Evolutionary conservation across 257 asterid species (phyloP).

Genomic region (Penstemon barbatus): DNA sequence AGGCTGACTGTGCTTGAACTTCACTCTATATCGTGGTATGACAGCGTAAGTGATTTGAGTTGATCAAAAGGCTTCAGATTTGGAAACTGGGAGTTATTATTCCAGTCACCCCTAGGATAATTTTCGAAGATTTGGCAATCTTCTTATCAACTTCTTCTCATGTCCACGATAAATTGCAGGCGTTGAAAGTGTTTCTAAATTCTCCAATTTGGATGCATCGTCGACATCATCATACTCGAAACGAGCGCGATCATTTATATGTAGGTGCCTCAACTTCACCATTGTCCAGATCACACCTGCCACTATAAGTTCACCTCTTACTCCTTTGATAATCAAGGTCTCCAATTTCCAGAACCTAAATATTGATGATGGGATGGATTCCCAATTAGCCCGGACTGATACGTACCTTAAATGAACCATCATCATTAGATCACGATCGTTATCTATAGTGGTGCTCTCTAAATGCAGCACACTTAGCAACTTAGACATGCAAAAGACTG

Average conservation of each 20-base stretch:
- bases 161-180: not conserved
- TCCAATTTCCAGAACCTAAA: slow-evolving; percentile 8
- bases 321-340: slow-evolving; percentile 4
- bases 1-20: not conserved
- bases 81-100: too few species aligned
- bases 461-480: slow-evolving; percentile 10
- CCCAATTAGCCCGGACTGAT: not conserved
- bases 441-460: not conserved
- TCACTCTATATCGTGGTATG: not conserved
- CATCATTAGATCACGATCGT: not conserved
- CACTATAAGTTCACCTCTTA: not conserved
- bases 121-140: not conserved
- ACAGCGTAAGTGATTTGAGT: not conserved
- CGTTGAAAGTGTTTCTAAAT: slow-evolving; percentile 18
- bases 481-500: not conserved
- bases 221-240: not conserved
- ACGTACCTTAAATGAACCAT: slow-evolving; percentile 19
- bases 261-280: slow-evolving; percentile 23
- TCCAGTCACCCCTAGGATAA: not conserved
- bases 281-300: slow-evolving; percentile 12
- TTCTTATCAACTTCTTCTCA: not conserved
- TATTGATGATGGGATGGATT: slow-evolving; percentile 4
- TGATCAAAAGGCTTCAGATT: not conserved
- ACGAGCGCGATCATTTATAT: not conserved
- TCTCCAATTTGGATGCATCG: not conserved